Percentiles rank a stretch among this genome's conserved stretches.
Evolutionary conservation across 2,329 filamentous ascomycete genomes (phyloP).

Genomic region (Cercospora nicotianae): DNA sequence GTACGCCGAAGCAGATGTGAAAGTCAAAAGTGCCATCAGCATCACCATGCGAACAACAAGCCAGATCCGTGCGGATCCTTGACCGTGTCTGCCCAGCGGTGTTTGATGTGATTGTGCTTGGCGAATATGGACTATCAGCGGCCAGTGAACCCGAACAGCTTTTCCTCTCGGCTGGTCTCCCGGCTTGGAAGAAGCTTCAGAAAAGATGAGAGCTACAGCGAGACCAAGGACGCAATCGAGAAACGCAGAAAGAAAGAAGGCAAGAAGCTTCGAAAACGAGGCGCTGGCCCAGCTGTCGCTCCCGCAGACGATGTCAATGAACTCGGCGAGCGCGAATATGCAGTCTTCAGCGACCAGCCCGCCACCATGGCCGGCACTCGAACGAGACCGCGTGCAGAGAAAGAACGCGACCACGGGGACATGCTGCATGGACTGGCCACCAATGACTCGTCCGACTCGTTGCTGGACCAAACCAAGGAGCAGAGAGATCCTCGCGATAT

Average conservation of each 20-base stretch:
- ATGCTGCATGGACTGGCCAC: conserved; percentile 43
- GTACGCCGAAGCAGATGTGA: neutral
- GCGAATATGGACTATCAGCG: conserved; percentile 32
- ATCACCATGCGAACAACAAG: conserved; percentile 1
- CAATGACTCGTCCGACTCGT: conserved; percentile 40
- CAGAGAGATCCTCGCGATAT: conserved; percentile 10
- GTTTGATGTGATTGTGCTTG: conserved; percentile 1
- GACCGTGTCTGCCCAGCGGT: neutral
- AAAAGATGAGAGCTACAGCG: conserved; percentile 33
- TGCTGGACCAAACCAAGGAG: conserved; percentile 28
- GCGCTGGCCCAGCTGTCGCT: conserved; percentile 14
- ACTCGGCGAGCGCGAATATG: conserved; percentile 36
- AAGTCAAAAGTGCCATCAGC: neutral
- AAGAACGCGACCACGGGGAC: conserved; percentile 38
- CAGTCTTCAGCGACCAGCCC: conserved; percentile 31
- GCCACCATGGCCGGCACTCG: conserved; percentile 24
- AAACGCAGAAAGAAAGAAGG: conserved; percentile 31
- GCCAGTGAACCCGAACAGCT: conserved; percentile 32
- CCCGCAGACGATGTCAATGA: conserved; percentile 33
- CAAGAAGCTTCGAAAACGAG: conserved; percentile 25
- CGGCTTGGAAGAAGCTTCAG: conserved; percentile 33
- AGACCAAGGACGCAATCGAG: conserved; percentile 32
- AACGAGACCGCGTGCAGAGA: conserved; percentile 4
- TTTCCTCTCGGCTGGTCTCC: conserved; percentile 34
- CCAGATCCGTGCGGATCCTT: conserved; percentile 2